A percentile compares a stretch with the other conserved stretches of the same genome.
Conservation (phyloP, 345 rosid genomes). For the Eucalyptus viminalis region DNA sequence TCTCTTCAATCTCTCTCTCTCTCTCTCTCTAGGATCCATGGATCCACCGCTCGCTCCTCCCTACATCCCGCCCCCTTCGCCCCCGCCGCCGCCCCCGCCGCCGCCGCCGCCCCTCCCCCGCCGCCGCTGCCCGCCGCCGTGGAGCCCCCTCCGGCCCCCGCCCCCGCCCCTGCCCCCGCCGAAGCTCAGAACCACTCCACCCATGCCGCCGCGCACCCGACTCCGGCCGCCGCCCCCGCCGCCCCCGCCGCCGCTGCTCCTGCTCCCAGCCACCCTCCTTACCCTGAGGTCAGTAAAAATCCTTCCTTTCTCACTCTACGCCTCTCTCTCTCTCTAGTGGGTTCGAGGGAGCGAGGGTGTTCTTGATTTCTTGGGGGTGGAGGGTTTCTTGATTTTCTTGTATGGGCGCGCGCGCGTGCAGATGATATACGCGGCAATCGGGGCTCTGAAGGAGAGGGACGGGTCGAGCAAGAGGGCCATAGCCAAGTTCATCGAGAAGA, state of each 20-base stretch:
- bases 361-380: neutral
- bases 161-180: neutral
- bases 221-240: neutral
- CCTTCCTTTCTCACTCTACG: neutral
- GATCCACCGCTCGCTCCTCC: neutral
- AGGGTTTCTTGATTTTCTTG: neutral
- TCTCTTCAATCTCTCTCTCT: neutral
- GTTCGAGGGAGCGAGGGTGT: neutral
- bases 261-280: slow-evolving; percentile 4
- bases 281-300: slow-evolving; percentile 1
- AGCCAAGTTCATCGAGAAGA: slow-evolving; percentile 44
- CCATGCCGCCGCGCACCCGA: neutral
- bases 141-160: neutral
- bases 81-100: neutral
- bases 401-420: neutral
- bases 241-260: neutral
- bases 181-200: neutral
- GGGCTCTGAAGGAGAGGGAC: slow-evolving; percentile 46
- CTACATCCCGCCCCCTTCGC: neutral
- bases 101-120: neutral
- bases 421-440: slow-evolving; percentile 74
- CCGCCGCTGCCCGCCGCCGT: neutral
- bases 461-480: slow-evolving; percentile 88
- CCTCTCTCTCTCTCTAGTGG: neutral
- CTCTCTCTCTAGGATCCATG: neutral